Percentiles rank a stretch among this genome's conserved stretches.
Conservation (phyloP, 1,284 basidiomycete species). For the Malassezia arunalokei region DNA sequence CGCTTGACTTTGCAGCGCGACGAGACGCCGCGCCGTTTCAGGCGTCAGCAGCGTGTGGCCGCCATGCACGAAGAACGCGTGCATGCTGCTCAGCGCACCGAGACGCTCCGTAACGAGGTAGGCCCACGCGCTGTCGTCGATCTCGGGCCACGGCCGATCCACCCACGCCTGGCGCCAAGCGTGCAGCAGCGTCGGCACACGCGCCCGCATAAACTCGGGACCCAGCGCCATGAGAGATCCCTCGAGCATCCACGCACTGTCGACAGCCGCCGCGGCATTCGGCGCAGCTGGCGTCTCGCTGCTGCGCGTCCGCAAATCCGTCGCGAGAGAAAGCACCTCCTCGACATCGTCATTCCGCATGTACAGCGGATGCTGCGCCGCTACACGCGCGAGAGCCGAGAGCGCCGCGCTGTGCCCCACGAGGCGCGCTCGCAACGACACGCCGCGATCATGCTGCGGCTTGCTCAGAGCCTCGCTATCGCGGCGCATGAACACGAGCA, state of each 20-base stretch:
- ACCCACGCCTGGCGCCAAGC: slow-evolving; percentile 94
- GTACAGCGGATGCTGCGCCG: slow-evolving; percentile 77
- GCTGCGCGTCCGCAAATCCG: slow-evolving; percentile 73
- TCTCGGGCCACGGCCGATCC: slow-evolving; percentile 65
- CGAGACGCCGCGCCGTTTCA: slow-evolving; percentile 75
- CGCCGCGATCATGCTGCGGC: slow-evolving; percentile 24
- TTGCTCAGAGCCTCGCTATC: slow-evolving; percentile 54
- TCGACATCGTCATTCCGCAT: slow-evolving; percentile 85
- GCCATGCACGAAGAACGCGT: slow-evolving; percentile 67
- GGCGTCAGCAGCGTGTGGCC: slow-evolving; percentile 62
- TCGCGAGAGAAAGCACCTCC: slow-evolving; percentile 80
- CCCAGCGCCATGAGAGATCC: slow-evolving; percentile 83
- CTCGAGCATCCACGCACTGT: slow-evolving; percentile 87
- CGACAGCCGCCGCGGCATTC: slow-evolving; percentile 71
- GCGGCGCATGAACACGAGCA: slow-evolving; percentile 67
- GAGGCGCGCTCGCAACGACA: slow-evolving; percentile 58
- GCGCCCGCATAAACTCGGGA: slow-evolving; percentile 79
- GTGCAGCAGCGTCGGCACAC: slow-evolving; percentile 80
- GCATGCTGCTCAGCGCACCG: slow-evolving; percentile 73
- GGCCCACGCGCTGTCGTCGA: slow-evolving; percentile 70
- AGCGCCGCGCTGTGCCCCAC: slow-evolving; percentile 80
- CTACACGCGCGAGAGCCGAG: slow-evolving; percentile 70
- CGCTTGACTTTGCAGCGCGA: slow-evolving; percentile 74
- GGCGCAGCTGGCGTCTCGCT: slow-evolving; percentile 71
- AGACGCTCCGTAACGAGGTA: slow-evolving; percentile 86